These are phyloP conservation scores for Candida lessepsii DNA, from an alignment of 805 yeast genomes.

Conservation along the genomic window DNA sequence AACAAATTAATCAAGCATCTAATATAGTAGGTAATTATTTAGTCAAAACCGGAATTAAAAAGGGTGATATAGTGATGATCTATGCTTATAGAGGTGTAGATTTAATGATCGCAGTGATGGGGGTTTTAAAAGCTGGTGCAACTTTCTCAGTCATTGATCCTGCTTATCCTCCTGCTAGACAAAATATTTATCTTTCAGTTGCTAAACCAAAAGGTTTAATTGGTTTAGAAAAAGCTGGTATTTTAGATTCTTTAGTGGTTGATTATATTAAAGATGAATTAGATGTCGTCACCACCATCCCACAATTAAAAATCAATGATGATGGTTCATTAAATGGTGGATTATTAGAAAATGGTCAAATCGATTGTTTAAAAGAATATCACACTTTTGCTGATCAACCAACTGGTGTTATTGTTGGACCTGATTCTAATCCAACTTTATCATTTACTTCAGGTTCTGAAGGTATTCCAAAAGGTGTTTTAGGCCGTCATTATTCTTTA, in stretches of 20 bases:
- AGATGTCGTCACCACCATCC: slow-evolving; percentile 68
- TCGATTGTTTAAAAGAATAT: slow-evolving; percentile 52
- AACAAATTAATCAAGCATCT: slow-evolving; percentile 88
- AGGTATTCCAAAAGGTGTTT: slow-evolving; percentile 97
- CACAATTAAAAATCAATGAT: slow-evolving; percentile 72
- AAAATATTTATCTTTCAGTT: slow-evolving; percentile 86
- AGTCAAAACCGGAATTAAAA: slow-evolving; percentile 71
- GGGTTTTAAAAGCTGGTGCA: slow-evolving; percentile 97
- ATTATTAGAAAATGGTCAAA: slow-evolving; percentile 18
- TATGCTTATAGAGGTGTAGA: slow-evolving; percentile 98
- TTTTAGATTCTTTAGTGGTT: slow-evolving; percentile 71
- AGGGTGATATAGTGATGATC: slow-evolving; percentile 96
- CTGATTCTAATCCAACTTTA: slow-evolving; percentile 95
- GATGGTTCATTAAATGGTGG: slow-evolving; percentile 76
- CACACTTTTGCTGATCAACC: slow-evolving; percentile 50
- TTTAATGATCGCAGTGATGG: slow-evolving; percentile 94
- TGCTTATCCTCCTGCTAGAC: slow-evolving; percentile 98
- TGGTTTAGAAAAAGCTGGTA: slow-evolving; percentile 88
- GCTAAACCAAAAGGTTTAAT: slow-evolving; percentile 92
- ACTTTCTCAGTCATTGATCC: slow-evolving; percentile 98
- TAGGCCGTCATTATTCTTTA: slow-evolving; percentile 94
- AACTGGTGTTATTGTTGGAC: slow-evolving; percentile 92
- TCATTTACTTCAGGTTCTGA: slow-evolving; percentile 98
- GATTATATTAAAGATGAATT: slow-evolving; percentile 74
- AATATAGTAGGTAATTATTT: slow-evolving; percentile 90